Conservation (phyloP, 768 basidiomycete genomes). For the Tulasnella sp. region DNA sequence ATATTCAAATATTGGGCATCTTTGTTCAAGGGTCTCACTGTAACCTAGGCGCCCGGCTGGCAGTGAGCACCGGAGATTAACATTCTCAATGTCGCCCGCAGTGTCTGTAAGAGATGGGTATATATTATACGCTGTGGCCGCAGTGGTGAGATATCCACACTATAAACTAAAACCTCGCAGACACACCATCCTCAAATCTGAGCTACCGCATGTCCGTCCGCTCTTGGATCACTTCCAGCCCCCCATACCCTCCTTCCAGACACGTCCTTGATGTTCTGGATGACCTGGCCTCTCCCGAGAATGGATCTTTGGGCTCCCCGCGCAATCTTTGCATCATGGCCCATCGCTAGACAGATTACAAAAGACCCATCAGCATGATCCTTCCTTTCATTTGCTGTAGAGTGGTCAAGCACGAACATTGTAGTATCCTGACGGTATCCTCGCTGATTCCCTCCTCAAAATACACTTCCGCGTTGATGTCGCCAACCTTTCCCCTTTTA, state of each 20-base stretch:
- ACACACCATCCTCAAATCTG: constrained; percentile 47
- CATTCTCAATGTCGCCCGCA: too few species aligned
- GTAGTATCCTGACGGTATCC: constrained; percentile 52
- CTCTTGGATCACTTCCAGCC: constrained; percentile 82
- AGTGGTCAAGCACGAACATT: constrained; percentile 37
- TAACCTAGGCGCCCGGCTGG: too few species aligned
- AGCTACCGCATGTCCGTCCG: constrained; percentile 76
- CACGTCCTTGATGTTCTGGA: constrained; percentile 49
- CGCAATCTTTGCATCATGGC: constrained; percentile 64
- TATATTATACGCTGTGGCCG: too few species aligned
- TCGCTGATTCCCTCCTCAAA: constrained; percentile 72
- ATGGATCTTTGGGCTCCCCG: constrained; percentile 48
- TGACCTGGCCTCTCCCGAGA: constrained; percentile 82
- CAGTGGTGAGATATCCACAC: too few species aligned
- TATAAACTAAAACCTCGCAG: background rate
- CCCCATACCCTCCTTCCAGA: constrained; percentile 67
- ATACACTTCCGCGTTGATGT: constrained; percentile 74
- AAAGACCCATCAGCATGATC: background rate
- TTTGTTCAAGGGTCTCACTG: too few species aligned
- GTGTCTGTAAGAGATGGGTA: too few species aligned
- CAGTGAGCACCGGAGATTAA: too few species aligned
- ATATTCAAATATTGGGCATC: too few species aligned
- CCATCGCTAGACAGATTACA: constrained; percentile 52
- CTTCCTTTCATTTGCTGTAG: background rate
- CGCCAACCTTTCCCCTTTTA: constrained; percentile 39